These are phyloP conservation scores for Neonectria faginata DNA, from an alignment of 2,329 filamentous ascomycete species.

Conservation along the genomic window DNA sequence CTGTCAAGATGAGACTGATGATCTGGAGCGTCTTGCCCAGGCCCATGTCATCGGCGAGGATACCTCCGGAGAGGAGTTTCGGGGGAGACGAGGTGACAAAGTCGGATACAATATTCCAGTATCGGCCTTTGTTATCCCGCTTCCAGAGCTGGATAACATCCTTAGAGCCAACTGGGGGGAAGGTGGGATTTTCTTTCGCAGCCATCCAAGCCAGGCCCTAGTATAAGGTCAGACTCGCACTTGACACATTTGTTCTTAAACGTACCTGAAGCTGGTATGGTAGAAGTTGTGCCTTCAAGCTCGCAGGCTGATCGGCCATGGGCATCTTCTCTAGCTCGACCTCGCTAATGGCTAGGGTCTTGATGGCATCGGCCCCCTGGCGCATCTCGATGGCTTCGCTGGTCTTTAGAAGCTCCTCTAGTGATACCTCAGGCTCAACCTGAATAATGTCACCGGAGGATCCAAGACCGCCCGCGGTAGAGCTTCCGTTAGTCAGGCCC, in stretches of 20 bases:
- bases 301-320: slow-evolving; percentile 74
- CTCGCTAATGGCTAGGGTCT: slow-evolving; percentile 79
- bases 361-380: slow-evolving; percentile 72
- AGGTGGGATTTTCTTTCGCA: slow-evolving; percentile 76
- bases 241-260: not conserved
- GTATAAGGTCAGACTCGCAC: slow-evolving; percentile 37
- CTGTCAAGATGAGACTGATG: slow-evolving; percentile 79
- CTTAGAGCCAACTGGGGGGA: slow-evolving; percentile 68
- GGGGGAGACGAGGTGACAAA: slow-evolving; percentile 71
- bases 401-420: slow-evolving; percentile 73
- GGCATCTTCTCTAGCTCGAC: slow-evolving; percentile 77
- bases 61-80: slow-evolving; percentile 79
- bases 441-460: slow-evolving; percentile 37
- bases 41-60: slow-evolving; percentile 91
- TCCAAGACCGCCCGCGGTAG: slow-evolving; percentile 54
- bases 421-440: slow-evolving; percentile 56
- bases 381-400: slow-evolving; percentile 77
- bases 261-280: slow-evolving; percentile 79
- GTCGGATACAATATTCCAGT: slow-evolving; percentile 71
- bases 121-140: slow-evolving; percentile 59
- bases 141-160: slow-evolving; percentile 84
- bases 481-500: slow-evolving; percentile 53
- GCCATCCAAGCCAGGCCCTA: slow-evolving; percentile 86
- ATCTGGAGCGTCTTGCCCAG: slow-evolving; percentile 89
- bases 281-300: slow-evolving; percentile 75